Evolutionary conservation across 495 filamentous ascomycete genomes (phyloP), one percentile per base, ranked within the genome.

Genomic region (Rostrohypoxylon terebratum): DNA sequence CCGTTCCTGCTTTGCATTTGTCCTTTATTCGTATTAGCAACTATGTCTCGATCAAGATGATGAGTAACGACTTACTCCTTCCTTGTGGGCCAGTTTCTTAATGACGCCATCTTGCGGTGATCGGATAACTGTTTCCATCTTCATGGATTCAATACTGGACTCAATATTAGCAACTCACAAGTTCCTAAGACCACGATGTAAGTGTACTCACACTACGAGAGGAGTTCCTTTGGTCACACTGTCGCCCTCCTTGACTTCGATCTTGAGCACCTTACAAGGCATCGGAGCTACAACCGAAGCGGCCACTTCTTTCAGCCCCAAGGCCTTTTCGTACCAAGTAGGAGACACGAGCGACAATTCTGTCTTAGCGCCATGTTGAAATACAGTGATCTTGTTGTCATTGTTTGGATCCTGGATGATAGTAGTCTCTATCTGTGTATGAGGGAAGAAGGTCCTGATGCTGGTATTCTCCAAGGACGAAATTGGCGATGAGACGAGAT

Each of bases 111-210:
- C 89, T 53, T 94, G 90, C 10, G 96, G 96, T 70, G 92, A 94
- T 66, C 96, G 86, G 66, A 99, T 97, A 36, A 97, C 94, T 34
- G 94, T 99, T 82, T 99, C 96, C 96, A 99, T 99, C 87, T 99
- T 99, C 96, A 99, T 99, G 63, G 95, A 98, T 81, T 99, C 96
- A 76, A 99, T 97, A 0, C 86, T 86, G 50, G 10, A 25, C 16
- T 16, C 10, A 4, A 54, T 21, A 38, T 76, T 55, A 80, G 77
- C 47, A 65, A 11, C 25, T 6, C 14, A 4, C 36, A 20, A 31
- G 21, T 9, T 2, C 11, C 14, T 51, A 31, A 4, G 11, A 3
- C 11, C 23, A 31, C 10, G 4, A 50, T 14, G 4, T 5, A 53
- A 13, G 40, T 28, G 6, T 14, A 81, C 85, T 84, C 75, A 88